Base-by-base conservation (phyloP, 495 filamentous ascomycete genomes). In the Aspergillus leporis region DNA sequence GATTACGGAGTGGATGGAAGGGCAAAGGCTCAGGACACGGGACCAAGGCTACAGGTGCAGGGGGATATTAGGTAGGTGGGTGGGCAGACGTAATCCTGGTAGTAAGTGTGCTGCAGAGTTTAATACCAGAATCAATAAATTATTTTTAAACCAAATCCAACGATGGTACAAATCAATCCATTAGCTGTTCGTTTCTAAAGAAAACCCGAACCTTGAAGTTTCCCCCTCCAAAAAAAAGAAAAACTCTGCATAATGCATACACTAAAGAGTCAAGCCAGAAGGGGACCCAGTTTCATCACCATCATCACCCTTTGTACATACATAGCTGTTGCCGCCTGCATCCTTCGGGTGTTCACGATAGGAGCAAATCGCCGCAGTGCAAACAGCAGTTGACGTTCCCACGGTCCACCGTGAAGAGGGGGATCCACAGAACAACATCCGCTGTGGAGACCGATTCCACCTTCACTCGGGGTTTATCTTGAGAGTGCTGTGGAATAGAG, bases 1-100 rank as follows among this genome's bases (percentile, higher is more conserved):
- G 64, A 61, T 53, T 63, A 55, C 61, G 64, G 60, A 63, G 61
- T 36, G 62, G 63, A 23, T 65, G 58, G 56, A 68, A 70, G 59
- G 62, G 72, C 60, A 50, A 56, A 56, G 25, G 61, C 53, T 59
- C 56, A 61, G 70, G 63, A 41, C 54, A 53, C 36, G 56, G 62
- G 25, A 52, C 52, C 30, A 62, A 59, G 51, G 50, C 40, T 51
- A 47, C 43, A 47, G 43, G 43, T 47, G 19, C 43, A 47, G 43
- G 43, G 7, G 18, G 19, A 23, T 47, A 22, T 23, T 47, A 23
- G 7, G 40, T 13, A 21, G 49, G 49, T n/a, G 12, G 60, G 60
- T n/a, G 23, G 18, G 53, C 31, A 41, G 46, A 41, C 34, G 36
- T 53, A 36, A 53, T 36, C 32, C 51, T 32, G 12, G 30, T 36